phyloP scores from a whole-genome alignment of 345 rosid species.

The Ricinus communis region DNA sequence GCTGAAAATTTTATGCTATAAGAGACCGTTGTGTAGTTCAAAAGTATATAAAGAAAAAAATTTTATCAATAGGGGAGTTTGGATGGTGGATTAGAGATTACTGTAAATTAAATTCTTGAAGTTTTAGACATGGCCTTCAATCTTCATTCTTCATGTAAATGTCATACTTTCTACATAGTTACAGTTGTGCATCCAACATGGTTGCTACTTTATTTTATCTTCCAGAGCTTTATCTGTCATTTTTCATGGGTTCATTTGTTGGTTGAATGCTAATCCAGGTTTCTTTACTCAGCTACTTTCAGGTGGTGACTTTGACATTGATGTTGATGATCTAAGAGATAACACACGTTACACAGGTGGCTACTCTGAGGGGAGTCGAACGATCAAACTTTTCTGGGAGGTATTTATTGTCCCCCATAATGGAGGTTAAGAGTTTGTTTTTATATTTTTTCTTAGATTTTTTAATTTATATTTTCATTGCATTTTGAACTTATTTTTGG shows the following conservation, averaged over 20 bases:
- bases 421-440: background rate
- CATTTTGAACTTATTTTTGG: background rate
- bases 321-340: conserved; percentile 76
- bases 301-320: conserved; percentile 90
- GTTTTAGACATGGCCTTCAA: background rate
- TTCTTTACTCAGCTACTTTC: conserved; percentile 70
- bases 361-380: conserved; percentile 81
- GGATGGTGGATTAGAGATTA: background rate
- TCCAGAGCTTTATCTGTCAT: conserved; percentile 4
- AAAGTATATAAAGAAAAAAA: background rate
- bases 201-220: background rate
- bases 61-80: background rate
- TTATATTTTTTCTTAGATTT: background rate
- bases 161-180: background rate
- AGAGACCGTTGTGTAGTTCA: no score
- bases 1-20: no score
- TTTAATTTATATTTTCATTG: background rate
- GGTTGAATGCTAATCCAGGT: conserved; percentile 16
- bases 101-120: background rate
- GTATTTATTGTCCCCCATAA: conserved; percentile 29
- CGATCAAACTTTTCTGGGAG: conserved; percentile 95
- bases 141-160: background rate
- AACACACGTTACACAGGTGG: conserved; percentile 91
- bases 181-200: background rate
- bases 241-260: background rate